Evolutionary conservation across 2,329 filamentous ascomycete genomes (phyloP).

Genomic region (Trichophyton equinum): DNA sequence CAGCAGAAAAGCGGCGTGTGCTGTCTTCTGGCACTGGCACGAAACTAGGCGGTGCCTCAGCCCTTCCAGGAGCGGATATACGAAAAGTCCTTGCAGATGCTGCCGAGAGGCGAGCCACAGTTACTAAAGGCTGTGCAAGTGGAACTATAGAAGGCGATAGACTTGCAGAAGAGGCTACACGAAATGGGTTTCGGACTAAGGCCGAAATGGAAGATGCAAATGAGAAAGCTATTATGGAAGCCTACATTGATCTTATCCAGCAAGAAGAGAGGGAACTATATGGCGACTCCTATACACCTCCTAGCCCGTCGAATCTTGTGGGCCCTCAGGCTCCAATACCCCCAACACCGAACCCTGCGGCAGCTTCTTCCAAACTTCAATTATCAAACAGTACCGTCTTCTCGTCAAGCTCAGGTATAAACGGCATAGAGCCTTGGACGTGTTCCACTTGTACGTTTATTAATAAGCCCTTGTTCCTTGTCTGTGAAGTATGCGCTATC

Average conservation of each 20-base stretch:
- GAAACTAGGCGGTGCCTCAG: conserved; percentile 53
- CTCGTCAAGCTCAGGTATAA: conserved; percentile 18
- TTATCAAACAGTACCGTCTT: conserved; percentile 4
- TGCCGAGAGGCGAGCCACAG: conserved; percentile 53
- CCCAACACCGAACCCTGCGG: conserved; percentile 29
- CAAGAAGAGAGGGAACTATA: conserved; percentile 57
- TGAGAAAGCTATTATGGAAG: conserved; percentile 72
- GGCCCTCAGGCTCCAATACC: conserved; percentile 28
- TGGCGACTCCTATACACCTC: conserved; percentile 43
- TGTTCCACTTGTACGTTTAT: conserved; percentile 51
- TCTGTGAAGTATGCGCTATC: conserved; percentile 48
- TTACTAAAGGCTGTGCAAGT: conserved; percentile 63
- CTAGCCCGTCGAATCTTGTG: conserved; percentile 41
- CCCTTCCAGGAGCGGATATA: conserved; percentile 52
- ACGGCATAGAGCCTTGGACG: conserved; percentile 39
- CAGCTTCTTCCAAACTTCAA: conserved; percentile 13
- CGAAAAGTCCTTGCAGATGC: conserved; percentile 60
- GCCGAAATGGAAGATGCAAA: conserved; percentile 85
- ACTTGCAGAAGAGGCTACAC: conserved; percentile 53
- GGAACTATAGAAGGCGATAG: conserved; percentile 53
- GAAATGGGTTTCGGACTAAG: conserved; percentile 66
- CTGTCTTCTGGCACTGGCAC: conserved; percentile 53
- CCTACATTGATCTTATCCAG: conserved; percentile 74
- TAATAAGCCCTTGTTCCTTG: conserved; percentile 47
- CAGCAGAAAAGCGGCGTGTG: conserved; percentile 56